Evolutionary conservation across 106 monocot genomes (phyloP), one percentile per base, ranked within the genome.

Genomic region (Alisma plantagoaquatica): DNA sequence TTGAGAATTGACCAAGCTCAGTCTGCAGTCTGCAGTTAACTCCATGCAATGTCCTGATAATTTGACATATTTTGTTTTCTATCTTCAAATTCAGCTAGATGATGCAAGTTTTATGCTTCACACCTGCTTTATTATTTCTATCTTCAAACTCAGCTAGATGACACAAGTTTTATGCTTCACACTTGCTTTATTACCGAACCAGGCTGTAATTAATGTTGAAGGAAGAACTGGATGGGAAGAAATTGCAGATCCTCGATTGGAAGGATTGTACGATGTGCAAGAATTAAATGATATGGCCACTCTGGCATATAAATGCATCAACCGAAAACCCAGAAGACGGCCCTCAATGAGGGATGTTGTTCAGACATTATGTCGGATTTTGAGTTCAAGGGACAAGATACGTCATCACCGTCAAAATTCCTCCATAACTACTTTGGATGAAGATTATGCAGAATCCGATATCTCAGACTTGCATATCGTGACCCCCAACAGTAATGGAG

Each of bases 261-360:
- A 81, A 20, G 77, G 77, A 1, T 51, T 35, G 11, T 77, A 61
- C 23, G 70, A 81, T 23, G 29, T 72, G 8, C 26, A 71, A 23
- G 77, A 86, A 29, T 64, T 86, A 41, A 77, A 81, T 47, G 70
- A 68, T 23, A 65, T 75, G 23, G 63, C 86, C 12, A 24, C 56
- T 0, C 20, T 81, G 20, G 86, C 86, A 16, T 81, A 77, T 65
- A 81, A 72, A 63, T 86, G 81, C 58, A 68, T 81, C 53, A 86
- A 64, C 49, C 33, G 59, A 19, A 38, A 59, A 4, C 72, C 77
- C 0, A 66, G 67, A 45, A 81, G 72, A 41, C 61, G 86, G 15
- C 86, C 86, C 10, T 71, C 74, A 10, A 86, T 86, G 86, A 66
- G 86, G 56, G 81, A 81, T 44, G 64, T 81, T 2, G 86, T 86